phyloP scores from a whole-genome alignment of 2,329 filamentous ascomycete species.

The Alternaria metachromatica region DNA sequence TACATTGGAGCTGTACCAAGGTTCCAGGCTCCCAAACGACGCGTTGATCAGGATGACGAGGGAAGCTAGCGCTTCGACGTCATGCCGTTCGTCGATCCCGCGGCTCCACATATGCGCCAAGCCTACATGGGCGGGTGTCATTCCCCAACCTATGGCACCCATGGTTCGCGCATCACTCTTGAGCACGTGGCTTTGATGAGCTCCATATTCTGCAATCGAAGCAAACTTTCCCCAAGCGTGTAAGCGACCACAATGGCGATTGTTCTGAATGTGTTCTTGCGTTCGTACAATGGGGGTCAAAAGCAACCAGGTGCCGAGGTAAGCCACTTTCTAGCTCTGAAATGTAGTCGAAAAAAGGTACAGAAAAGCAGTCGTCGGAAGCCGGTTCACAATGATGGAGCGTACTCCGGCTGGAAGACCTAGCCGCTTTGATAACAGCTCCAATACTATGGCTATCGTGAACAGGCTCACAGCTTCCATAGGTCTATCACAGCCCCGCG shows the following conservation, averaged over 20 bases:
- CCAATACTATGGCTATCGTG: not conserved
- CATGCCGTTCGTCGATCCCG: conserved; percentile 14
- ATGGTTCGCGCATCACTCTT: not conserved
- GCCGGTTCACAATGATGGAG: not conserved
- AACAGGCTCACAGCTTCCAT: not conserved
- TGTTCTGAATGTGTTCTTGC: not conserved
- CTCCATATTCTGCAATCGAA: not conserved
- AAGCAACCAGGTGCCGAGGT: not conserved
- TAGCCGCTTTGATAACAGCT: not conserved
- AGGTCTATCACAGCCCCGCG: not conserved
- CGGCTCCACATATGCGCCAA: conserved; percentile 14
- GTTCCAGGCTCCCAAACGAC: conserved; percentile 1
- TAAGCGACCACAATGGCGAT: not conserved
- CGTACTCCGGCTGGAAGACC: not conserved
- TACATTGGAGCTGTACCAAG: conserved; percentile 4
- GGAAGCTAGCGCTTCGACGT: conserved; percentile 9
- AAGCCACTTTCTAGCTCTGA: not conserved
- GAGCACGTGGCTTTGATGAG: not conserved
- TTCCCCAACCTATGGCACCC: not conserved
- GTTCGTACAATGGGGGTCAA: not conserved
- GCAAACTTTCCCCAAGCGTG: not conserved
- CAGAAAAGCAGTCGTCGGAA: not conserved
- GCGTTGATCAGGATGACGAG: conserved; percentile 18
- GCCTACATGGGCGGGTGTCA: not conserved
- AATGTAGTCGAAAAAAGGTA: not conserved